Percentiles rank a stretch among this genome's conserved stretches.
Evolutionary conservation across 768 basidiomycete species (phyloP).

Genomic region (Rhodosporidiobolus odoratus): DNA sequence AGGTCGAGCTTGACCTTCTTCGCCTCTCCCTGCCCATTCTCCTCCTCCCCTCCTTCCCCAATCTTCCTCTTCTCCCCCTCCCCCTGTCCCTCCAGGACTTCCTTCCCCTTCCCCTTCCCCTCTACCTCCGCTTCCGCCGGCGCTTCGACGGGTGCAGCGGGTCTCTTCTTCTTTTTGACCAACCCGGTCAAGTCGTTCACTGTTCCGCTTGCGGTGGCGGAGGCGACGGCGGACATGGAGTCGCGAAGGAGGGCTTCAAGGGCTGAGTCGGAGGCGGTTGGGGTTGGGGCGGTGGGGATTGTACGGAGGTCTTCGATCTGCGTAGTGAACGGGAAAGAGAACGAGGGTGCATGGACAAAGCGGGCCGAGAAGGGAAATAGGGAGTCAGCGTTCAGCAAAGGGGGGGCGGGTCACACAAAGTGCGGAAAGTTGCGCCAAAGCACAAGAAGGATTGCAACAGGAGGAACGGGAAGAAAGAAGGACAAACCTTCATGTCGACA

Average conservation of each 20-base stretch:
- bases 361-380: too few species aligned
- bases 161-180: slow-evolving; percentile 38
- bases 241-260: slow-evolving; percentile 27
- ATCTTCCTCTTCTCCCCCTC: background rate
- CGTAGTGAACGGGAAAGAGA: background rate
- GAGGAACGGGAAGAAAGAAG: too few species aligned
- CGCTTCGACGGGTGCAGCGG: background rate
- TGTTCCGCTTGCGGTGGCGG: background rate
- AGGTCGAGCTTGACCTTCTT: too few species aligned
- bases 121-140: background rate
- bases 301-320: slow-evolving; percentile 39
- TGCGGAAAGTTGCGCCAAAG: background rate
- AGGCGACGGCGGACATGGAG: background rate
- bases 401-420: background rate
- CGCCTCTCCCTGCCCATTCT: too few species aligned
- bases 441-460: too few species aligned
- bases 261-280: slow-evolving; percentile 14
- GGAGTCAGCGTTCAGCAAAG: too few species aligned
- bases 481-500: slow-evolving; percentile 32
- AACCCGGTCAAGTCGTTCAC: slow-evolving; percentile 34
- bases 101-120: background rate
- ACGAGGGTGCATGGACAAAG: too few species aligned
- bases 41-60: background rate
- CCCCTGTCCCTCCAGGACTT: background rate
- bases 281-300: slow-evolving; percentile 19